phyloP scores from a whole-genome alignment of 2,329 filamentous ascomycete genomes.

The Cercospora sesami region DNA sequence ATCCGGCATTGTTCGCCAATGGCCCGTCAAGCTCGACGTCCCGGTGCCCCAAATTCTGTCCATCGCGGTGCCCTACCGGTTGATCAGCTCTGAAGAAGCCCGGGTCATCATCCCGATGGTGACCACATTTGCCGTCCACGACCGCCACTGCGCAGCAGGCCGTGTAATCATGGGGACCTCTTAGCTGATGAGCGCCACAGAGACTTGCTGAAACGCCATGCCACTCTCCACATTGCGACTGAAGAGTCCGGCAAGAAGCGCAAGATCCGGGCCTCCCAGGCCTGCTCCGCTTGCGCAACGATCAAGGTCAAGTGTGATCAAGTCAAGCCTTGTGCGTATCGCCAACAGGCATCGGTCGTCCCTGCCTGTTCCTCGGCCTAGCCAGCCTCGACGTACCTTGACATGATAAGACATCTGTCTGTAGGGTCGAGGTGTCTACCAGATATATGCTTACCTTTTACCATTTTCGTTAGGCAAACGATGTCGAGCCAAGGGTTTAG shows the following conservation, averaged over 20 bases:
- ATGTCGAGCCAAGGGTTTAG: constrained; percentile 24
- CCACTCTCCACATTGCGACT: constrained; percentile 23
- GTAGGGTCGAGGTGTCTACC: not conserved
- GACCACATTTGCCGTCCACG: not conserved
- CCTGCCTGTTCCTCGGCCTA: not conserved
- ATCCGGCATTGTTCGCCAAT: not conserved
- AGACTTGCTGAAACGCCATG: constrained; percentile 27
- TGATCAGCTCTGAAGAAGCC: not conserved
- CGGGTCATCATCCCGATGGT: not conserved
- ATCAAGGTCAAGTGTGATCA: constrained; percentile 30
- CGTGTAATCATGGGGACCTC: not conserved
- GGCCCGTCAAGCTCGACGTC: not conserved
- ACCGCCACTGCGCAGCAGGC: not conserved
- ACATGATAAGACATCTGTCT: not conserved
- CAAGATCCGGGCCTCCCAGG: constrained; percentile 27
- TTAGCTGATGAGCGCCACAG: constrained; percentile 8
- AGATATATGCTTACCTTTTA: not conserved
- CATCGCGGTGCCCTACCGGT: not conserved
- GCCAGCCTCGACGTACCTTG: not conserved
- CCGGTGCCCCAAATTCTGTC: not conserved
- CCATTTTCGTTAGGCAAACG: constrained; percentile 13
- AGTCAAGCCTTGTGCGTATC: constrained; percentile 24
- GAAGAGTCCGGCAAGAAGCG: constrained; percentile 28
- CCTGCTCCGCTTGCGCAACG: constrained; percentile 25
- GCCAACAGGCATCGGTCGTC: not conserved